Evolutionary conservation across 768 basidiomycete genomes (phyloP), one percentile per base, ranked within the genome.

Genomic region (Nevesoporus exiguus): DNA sequence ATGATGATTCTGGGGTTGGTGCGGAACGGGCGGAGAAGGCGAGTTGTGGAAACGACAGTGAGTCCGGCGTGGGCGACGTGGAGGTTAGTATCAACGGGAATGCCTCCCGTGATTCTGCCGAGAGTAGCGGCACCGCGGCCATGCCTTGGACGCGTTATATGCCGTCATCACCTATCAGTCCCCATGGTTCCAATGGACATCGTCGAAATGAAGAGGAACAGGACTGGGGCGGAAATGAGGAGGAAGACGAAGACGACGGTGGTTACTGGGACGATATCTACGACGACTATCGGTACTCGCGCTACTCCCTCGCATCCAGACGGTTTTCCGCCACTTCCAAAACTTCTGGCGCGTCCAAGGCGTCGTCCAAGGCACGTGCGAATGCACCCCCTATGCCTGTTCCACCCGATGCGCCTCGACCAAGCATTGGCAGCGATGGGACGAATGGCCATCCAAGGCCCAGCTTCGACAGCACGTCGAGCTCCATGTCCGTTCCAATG

Each of bases 221-320:
- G 36, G 47, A 11, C 10, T 53, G 27, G 15, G 31, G 45, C 14
- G 66, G 33, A 30, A 48, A 58, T 22, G 61, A 47, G 11, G 68
- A 60, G 0, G 63, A 61, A 31, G 68, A 63, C 6, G 63, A 62
- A 15, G 71, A 67, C 29, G 71, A 71, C 30, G 70, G 68, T 10
- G 70, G 57, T 40, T 72, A 85, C 50, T 88, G 86, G 81, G 88
- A 89, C 49, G 86, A 89, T 59, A 89, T 91, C 47, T 91, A 91
- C 57, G 89, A 91, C 66, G 81, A 88, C 56, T 91, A 91, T 64
- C 78, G 85, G 22, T 89, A 89, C 58, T 87, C 86, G 19, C 73
- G 83, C 6, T 77, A 76, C 49, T 87, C 85, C 0, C 72, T 81
- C 51, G 74, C 74, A 1, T 74, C 74, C 46, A 65, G 63, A 52